These are phyloP conservation scores for Epichloe amarillans DNA, from an alignment of 2,329 filamentous ascomycete species.

Conservation along the genomic window DNA sequence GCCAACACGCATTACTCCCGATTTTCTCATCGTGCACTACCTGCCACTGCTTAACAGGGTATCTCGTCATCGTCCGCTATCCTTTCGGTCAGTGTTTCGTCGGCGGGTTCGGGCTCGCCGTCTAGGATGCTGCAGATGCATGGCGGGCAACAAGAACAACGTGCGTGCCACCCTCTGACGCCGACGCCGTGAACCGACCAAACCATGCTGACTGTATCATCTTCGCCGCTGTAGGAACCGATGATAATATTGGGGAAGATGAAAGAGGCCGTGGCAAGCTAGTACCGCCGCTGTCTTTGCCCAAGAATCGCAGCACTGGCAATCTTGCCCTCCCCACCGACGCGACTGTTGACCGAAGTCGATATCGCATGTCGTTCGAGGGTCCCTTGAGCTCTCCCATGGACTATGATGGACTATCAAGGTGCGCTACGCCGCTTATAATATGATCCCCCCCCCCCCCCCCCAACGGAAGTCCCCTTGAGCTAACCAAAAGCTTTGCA, in stretches of 20 bases:
- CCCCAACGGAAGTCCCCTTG: neutral
- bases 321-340: constrained; percentile 40
- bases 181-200: neutral
- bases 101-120: constrained; percentile 12
- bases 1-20: neutral
- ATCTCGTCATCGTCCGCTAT: constrained; percentile 10
- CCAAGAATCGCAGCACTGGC: constrained; percentile 53
- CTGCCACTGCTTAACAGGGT: neutral
- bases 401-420: constrained; percentile 60
- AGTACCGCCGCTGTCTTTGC: constrained; percentile 35
- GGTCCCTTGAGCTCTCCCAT: constrained; percentile 42
- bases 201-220: constrained; percentile 10
- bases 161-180: constrained; percentile 15
- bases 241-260: constrained; percentile 20
- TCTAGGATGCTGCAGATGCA: constrained; percentile 31
- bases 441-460: constrained; percentile 16
- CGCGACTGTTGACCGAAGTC: constrained; percentile 38
- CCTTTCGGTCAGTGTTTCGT: constrained; percentile 5
- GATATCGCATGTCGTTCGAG: constrained; percentile 67
- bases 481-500: neutral
- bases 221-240: constrained; percentile 16
- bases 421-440: constrained; percentile 34
- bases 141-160: constrained; percentile 28
- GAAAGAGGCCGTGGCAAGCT: constrained; percentile 32
- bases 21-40: neutral